Base-by-base conservation (phyloP, 352 stramenopile species). In the Phytophthora podocarpi region DNA sequence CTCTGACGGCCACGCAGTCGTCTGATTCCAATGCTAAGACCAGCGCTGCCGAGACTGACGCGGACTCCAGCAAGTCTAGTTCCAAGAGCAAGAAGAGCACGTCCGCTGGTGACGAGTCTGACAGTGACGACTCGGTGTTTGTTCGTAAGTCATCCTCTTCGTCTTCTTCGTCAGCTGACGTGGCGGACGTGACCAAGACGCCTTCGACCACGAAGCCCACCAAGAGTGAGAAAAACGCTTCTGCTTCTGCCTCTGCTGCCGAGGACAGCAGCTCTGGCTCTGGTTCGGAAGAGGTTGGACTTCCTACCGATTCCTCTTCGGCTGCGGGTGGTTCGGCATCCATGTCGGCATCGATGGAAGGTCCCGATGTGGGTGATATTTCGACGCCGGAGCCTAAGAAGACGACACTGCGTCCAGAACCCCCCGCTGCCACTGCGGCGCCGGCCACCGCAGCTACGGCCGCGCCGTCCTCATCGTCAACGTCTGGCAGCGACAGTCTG, bases 301-400 rank as follows among this genome's bases (percentile, higher is more conserved):
- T 70, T 21, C 13, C 32, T 27, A 15, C 34, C 9, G 7, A 48
- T 5, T 55, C 36, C 3, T 20, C 60, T 47, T 27, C 60, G 24
- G 15, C 59, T 27, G 11, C 35, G 16, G 45, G 30, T 7, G 37
- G 47, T 10, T 65, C 48, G 18, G 18, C 30, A 10, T 70, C 52
- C 21, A 67, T 59, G 36, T 66, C 61, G 26, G 46, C 49, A 40
- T 68, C 67, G 43, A 66, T 50, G 31, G 48, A 68, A 59, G 58
- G 45, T 34, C 72, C 74, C n/a, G 68, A 78, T 11, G 67, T 77
- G 40, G 67, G 68, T 4, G 74, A 80, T 36, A 34, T 61, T 35
- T 53, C 37, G 13, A 70, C 52, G 9, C 41, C 36, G 9, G 51
- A 65, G 26, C 53, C 51, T 11, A 49, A 56, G 32, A 69, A 64